Evolutionary conservation across 2,329 filamentous ascomycete genomes (phyloP).

Genomic region (Colletotrichum gloeosporioides): DNA sequence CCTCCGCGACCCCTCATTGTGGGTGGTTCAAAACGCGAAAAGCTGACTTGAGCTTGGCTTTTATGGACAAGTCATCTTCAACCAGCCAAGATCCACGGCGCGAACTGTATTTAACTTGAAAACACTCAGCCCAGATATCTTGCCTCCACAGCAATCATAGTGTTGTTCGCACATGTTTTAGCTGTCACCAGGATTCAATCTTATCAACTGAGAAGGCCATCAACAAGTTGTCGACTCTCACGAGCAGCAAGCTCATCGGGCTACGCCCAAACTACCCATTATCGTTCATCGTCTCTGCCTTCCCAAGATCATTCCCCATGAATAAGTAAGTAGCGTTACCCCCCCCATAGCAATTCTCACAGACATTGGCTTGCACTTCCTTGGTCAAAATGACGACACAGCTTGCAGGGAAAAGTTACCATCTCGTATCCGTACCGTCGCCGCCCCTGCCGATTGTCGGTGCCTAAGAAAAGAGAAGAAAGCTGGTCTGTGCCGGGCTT

Average conservation of each 20-base stretch:
- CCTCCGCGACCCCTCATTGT: not conserved
- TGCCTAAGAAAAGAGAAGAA: not conserved
- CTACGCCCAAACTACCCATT: rapidly evolving
- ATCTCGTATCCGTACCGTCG: not conserved
- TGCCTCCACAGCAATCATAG: not conserved
- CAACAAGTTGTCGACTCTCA: not conserved
- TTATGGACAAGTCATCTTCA: rapidly evolving
- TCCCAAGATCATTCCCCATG: rapidly evolving
- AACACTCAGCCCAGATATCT: not conserved
- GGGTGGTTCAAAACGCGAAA: not conserved
- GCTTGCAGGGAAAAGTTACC: not conserved
- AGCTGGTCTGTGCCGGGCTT: rapidly evolving
- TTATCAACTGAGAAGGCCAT: not conserved
- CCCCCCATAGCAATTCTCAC: rapidly evolving
- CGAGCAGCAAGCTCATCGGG: not conserved
- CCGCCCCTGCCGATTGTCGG: not conserved
- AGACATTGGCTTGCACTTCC: not conserved
- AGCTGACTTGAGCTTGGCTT: not conserved
- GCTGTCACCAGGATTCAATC: not conserved
- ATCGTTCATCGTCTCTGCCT: rapidly evolving
- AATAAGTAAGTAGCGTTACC: rapidly evolving
- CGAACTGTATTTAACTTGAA: not conserved
- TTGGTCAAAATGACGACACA: not conserved
- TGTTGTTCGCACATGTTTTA: not conserved
- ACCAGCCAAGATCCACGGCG: rapidly evolving